phyloP scores from a whole-genome alignment of 1,139 yeast genomes.

The Wickerhamomyces sp. region DNA sequence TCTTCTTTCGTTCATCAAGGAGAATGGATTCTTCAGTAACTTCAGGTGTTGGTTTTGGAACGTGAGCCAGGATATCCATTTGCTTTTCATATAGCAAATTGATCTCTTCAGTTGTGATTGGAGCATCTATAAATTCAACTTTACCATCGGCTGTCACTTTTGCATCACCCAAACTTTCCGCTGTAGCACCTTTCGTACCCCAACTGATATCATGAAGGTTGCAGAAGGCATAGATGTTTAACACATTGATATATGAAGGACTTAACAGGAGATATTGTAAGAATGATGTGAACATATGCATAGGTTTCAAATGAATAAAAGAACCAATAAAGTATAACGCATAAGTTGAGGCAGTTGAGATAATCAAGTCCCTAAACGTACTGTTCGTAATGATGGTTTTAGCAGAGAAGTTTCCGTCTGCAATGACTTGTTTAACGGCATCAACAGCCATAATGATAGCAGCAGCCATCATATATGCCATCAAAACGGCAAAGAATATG shows the following conservation, averaged over 20 bases:
- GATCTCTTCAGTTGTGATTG: constrained; percentile 57
- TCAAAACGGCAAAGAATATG: constrained; percentile 80
- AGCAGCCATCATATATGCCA: constrained; percentile 91
- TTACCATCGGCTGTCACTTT: constrained; percentile 70
- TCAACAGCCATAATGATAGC: constrained; percentile 79
- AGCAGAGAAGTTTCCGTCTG: constrained; percentile 26
- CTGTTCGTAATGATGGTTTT: constrained; percentile 41
- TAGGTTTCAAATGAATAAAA: constrained; percentile 79
- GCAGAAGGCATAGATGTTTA: constrained; percentile 88
- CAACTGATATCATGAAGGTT: constrained; percentile 95
- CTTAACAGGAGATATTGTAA: constrained; percentile 80
- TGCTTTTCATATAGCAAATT: constrained; percentile 59
- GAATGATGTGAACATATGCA: constrained; percentile 90
- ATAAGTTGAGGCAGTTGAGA: constrained; percentile 85
- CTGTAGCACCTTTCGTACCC: constrained; percentile 93
- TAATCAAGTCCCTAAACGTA: constrained; percentile 74
- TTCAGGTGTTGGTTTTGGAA: constrained; percentile 37
- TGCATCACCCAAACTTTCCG: constrained; percentile 58
- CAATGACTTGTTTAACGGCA: constrained; percentile 44
- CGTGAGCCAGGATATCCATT: constrained; percentile 50
- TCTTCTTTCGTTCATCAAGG: constrained; percentile 26
- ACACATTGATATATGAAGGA: constrained; percentile 85
- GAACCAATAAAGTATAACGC: constrained; percentile 76
- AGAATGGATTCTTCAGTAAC: constrained; percentile 32
- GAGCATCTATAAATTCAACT: constrained; percentile 65